These are phyloP conservation scores for Metschnikowia arizonensis DNA, from an alignment of 805 yeast species.

Conservation along the genomic window DNA sequence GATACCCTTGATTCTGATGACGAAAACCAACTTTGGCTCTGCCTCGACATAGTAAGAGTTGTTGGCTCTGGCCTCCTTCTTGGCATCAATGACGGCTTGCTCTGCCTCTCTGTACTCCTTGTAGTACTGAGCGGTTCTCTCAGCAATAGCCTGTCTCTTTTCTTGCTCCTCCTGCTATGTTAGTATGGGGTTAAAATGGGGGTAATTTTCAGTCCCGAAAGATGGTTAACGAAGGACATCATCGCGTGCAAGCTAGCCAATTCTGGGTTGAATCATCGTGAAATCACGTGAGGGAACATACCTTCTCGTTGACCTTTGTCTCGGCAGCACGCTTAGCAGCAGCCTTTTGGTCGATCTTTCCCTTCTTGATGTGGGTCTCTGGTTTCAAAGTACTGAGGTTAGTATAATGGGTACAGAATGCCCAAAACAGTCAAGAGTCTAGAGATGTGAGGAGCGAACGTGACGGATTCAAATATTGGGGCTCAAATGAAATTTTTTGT, in stretches of 20 bases:
- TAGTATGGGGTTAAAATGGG: not conserved
- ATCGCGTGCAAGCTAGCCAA: constrained; percentile 65
- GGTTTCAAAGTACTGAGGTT: constrained; percentile 53
- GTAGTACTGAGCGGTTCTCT: constrained; percentile 96
- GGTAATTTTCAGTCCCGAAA: constrained; percentile 68
- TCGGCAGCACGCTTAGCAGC: constrained; percentile 77
- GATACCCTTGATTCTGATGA: constrained; percentile 98
- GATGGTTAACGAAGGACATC: constrained; percentile 80
- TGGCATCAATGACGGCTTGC: constrained; percentile 79
- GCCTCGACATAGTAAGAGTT: constrained; percentile 95
- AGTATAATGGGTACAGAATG: not conserved
- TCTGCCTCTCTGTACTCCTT: constrained; percentile 91
- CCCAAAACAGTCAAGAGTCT: no score
- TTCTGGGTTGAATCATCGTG: constrained; percentile 51
- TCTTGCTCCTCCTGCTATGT: constrained; percentile 39
- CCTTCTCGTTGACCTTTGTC: constrained; percentile 72
- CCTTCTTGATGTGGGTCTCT: constrained; percentile 82
- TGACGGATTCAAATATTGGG: not conserved
- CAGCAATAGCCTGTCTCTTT: constrained; percentile 68
- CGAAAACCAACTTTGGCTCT: constrained; percentile 91
- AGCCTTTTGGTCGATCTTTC: constrained; percentile 73
- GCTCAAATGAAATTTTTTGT: no score
- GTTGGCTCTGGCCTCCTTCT: constrained; percentile 90
- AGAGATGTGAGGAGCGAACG: not conserved
- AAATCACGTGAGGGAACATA: constrained; percentile 49